Evolutionary conservation across 176 grass and related monocot species (phyloP).

Genomic region (Luzula sylvatica): DNA sequence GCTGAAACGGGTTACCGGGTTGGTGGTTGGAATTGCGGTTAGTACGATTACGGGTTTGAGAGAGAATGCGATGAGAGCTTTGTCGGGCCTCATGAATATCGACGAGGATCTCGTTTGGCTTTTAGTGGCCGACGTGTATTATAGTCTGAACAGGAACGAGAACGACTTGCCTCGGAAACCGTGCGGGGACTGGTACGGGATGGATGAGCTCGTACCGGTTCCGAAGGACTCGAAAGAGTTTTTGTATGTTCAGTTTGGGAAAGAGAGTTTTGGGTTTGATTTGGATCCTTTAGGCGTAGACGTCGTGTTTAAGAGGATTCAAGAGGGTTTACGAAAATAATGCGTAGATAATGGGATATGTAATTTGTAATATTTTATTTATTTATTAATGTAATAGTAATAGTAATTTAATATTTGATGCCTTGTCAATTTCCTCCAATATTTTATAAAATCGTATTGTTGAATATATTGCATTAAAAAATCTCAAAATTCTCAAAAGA

Average conservation of each 20-base stretch:
- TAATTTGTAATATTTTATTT: too few relatives aligned
- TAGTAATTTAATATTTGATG: too few relatives aligned
- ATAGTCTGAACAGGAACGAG: slow-evolving; percentile 55
- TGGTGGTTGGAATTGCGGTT: slow-evolving; percentile 83
- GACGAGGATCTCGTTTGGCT: slow-evolving; percentile 91
- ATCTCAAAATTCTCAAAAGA: too few relatives aligned
- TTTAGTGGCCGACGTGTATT: slow-evolving; percentile 77
- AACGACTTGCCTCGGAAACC: slow-evolving; percentile 22
- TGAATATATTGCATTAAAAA: too few relatives aligned
- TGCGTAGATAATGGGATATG: too few relatives aligned
- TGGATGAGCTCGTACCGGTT: slow-evolving; percentile 55
- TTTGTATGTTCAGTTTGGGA: slow-evolving; percentile 65
- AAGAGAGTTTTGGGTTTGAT: slow-evolving; percentile 58
- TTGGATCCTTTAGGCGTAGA: too few relatives aligned
- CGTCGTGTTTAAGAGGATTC: too few relatives aligned
- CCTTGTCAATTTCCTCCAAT: too few relatives aligned
- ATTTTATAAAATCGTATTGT: slow-evolving; percentile 34
- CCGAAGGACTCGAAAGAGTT: slow-evolving; percentile 52
- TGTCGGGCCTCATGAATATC: slow-evolving; percentile 51
- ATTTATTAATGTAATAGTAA: too few relatives aligned
- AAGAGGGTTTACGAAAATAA: too few relatives aligned
- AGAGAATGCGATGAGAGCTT: slow-evolving; percentile 59
- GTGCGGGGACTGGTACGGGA: slow-evolving; percentile 22
- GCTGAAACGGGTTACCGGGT: slow-evolving; percentile 69
- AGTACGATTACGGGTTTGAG: slow-evolving; percentile 21